phyloP scores from a whole-genome alignment of 176 grass and related monocot genomes.

The Elaeis guineensis region DNA sequence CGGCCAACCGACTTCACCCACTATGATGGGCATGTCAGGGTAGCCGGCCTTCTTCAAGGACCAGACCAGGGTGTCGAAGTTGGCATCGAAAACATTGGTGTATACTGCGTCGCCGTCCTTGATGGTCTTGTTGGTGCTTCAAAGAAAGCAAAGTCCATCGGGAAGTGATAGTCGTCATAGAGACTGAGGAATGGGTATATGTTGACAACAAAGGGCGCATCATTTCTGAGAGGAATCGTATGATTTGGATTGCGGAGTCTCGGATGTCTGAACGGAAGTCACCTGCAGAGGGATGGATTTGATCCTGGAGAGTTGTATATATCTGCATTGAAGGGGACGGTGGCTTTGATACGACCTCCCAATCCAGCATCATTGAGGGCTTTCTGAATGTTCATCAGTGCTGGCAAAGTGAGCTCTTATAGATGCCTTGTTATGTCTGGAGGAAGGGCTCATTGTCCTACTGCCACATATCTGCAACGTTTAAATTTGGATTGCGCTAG shows the following conservation, averaged over 20 bases:
- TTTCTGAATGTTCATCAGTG: background rate
- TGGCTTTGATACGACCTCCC: too few species aligned
- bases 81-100: constrained; percentile 10
- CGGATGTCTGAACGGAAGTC: background rate
- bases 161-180: background rate
- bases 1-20: constrained; percentile 8
- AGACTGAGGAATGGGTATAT: constrained; percentile 7
- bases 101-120: background rate
- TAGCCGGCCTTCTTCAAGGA: background rate
- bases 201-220: constrained; percentile 5
- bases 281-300: background rate
- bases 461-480: too few species aligned
- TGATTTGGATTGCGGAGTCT: background rate
- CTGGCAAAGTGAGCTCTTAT: too few species aligned
- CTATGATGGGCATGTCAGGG: background rate
- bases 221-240: background rate
- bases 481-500: too few species aligned
- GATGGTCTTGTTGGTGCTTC: background rate
- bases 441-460: too few species aligned
- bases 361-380: background rate
- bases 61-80: constrained; percentile 1
- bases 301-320: too few species aligned
- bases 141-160: constrained; percentile 5
- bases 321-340: too few species aligned
- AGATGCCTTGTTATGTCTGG: too few species aligned